Evolutionary conservation across 352 stramenopile species (phyloP).

Genomic region (Thalassiosira mediterranea): DNA sequence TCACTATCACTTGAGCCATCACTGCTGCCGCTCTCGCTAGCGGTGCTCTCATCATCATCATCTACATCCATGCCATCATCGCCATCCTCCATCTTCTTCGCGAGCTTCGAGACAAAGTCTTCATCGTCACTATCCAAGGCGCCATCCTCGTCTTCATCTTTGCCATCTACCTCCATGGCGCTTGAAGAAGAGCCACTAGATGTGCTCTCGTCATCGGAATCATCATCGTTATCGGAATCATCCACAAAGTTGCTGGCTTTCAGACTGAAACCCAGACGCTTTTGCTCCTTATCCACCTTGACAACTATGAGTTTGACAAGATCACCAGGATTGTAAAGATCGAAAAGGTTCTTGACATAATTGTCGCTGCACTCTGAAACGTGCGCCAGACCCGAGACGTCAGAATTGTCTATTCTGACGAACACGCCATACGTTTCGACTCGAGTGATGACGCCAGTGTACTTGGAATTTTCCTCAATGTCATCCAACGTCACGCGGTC

Average conservation of each 20-base stretch:
- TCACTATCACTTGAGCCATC: slow-evolving; percentile 72
- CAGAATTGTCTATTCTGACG: slow-evolving; percentile 94
- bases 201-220: slow-evolving; percentile 82
- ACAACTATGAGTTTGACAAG: slow-evolving; percentile 87
- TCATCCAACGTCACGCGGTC: slow-evolving; percentile 89
- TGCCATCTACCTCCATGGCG: slow-evolving; percentile 64
- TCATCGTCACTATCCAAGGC: slow-evolving; percentile 76
- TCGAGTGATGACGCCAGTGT: slow-evolving; percentile 94
- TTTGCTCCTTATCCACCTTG: slow-evolving; percentile 89
- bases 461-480: slow-evolving; percentile 89
- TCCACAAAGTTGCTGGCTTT: slow-evolving; percentile 96
- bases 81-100: slow-evolving; percentile 56
- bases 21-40: slow-evolving; percentile 36
- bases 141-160: slow-evolving; percentile 71
- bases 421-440: slow-evolving; percentile 96
- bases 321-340: slow-evolving; percentile 93
- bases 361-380: slow-evolving; percentile 95
- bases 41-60: slow-evolving; percentile 41
- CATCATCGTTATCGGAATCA: slow-evolving; percentile 88
- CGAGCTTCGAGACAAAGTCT: slow-evolving; percentile 79
- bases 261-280: slow-evolving; percentile 92
- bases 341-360: slow-evolving; percentile 91
- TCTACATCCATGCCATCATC: slow-evolving; percentile 41
- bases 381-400: slow-evolving; percentile 93
- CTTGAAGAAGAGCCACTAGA: slow-evolving; percentile 35